phyloP scores from a whole-genome alignment of 805 yeast genomes.

The Grigorovia yakushimaensis region DNA sequence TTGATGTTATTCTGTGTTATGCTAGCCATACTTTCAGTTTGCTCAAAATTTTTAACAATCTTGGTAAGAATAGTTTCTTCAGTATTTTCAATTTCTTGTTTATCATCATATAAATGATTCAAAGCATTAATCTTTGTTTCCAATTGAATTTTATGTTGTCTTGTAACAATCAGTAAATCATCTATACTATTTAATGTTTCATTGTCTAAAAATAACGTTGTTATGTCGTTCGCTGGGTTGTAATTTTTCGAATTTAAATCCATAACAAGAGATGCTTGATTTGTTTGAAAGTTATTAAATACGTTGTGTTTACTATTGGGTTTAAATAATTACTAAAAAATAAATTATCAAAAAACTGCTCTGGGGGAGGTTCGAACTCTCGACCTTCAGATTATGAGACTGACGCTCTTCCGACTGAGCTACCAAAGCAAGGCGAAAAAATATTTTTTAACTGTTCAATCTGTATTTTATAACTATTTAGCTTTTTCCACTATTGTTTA shows the following conservation, averaged over 20 bases:
- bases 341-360: conserved; percentile 23
- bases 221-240: conserved; percentile 45
- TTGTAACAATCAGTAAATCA: conserved; percentile 39
- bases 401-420: conserved; percentile 43
- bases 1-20: conserved; percentile 54
- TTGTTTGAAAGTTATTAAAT: background rate
- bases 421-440: conserved; percentile 26
- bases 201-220: conserved; percentile 41
- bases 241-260: conserved; percentile 33
- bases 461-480: no score
- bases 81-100: conserved; percentile 17
- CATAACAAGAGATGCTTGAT: conserved; percentile 8
- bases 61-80: conserved; percentile 16
- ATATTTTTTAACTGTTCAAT: background rate
- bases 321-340: background rate
- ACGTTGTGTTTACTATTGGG: no score
- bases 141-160: conserved; percentile 40
- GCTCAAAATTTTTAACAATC: conserved; percentile 41
- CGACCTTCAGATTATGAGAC: conserved; percentile 41
- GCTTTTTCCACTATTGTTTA: no score
- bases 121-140: conserved; percentile 33
- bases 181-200: conserved; percentile 43
- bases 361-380: conserved; percentile 39
- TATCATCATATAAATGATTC: conserved; percentile 27
- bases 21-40: conserved; percentile 76